These are phyloP conservation scores for Pseudocohnilembus persalinus DNA, from an alignment of 169 alveolate species.

Conservation along the genomic window DNA sequence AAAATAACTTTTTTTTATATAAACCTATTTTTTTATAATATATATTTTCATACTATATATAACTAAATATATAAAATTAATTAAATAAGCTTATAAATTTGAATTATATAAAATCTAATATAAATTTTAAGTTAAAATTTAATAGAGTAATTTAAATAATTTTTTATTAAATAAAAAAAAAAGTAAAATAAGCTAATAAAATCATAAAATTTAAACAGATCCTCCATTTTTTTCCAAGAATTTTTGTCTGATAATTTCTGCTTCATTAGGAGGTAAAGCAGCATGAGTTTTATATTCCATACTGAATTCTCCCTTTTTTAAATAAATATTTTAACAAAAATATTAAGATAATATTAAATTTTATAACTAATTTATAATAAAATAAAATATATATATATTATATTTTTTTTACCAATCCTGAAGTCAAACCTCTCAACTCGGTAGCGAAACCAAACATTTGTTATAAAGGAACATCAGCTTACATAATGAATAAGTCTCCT, in stretches of 20 bases:
- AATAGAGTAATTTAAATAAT: too few species aligned
- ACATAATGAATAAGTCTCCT: slow-evolving; percentile 78
- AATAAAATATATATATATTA: slow-evolving; percentile 56
- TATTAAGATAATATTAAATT: neutral
- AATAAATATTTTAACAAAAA: slow-evolving; percentile 68
- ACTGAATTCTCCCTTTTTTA: slow-evolving; percentile 90
- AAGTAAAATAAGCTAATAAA: too few species aligned
- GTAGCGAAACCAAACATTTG: slow-evolving; percentile 95
- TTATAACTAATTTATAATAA: neutral
- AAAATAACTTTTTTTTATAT: too few species aligned
- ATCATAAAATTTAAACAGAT: slow-evolving; percentile 24
- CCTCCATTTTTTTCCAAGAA: slow-evolving; percentile 35
- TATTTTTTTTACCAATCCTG: slow-evolving; percentile 6
- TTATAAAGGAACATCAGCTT: slow-evolving; percentile 93
- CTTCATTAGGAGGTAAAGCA: slow-evolving; percentile 55
- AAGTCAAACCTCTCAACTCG: slow-evolving; percentile 85
- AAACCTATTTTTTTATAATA: too few species aligned
- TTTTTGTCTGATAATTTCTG: slow-evolving; percentile 41
- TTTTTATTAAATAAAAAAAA: too few species aligned
- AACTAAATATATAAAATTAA: too few species aligned
- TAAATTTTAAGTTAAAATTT: neutral
- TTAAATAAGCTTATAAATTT: too few species aligned
- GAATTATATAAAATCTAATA: too few species aligned
- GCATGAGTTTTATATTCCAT: slow-evolving; percentile 86
- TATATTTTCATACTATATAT: neutral